These are phyloP conservation scores for Chaetomium olivaceum DNA, from an alignment of 2,329 filamentous ascomycete species.

Conservation along the genomic window DNA sequence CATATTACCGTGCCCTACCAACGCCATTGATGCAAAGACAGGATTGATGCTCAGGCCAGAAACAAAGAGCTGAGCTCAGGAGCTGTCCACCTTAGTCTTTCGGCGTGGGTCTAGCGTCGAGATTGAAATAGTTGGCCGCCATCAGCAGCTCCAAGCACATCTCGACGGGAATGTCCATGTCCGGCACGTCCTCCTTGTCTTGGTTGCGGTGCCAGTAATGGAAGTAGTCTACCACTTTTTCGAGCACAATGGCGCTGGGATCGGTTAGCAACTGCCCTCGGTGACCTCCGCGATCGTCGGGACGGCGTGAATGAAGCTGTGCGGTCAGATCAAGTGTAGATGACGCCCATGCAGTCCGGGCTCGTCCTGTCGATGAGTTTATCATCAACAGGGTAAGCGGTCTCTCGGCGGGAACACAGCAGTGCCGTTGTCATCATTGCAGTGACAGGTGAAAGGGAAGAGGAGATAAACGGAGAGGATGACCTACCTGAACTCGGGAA, in stretches of 20 bases:
- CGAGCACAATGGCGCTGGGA: constrained; percentile 67
- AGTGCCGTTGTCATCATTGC: constrained; percentile 41
- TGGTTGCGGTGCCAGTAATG: constrained; percentile 78
- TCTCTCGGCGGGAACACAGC: constrained; percentile 52
- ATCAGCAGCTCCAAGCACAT: constrained; percentile 75
- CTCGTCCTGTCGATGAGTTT: constrained; percentile 2
- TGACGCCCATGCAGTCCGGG: constrained; percentile 52
- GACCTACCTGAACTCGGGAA: constrained; percentile 73
- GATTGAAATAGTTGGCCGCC: constrained; percentile 76
- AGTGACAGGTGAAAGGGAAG: constrained; percentile 5
- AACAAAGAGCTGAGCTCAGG: background rate
- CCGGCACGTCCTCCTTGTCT: constrained; percentile 70
- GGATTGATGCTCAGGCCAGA: background rate
- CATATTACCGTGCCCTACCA: background rate
- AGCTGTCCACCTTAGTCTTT: background rate
- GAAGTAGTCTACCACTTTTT: constrained; percentile 81
- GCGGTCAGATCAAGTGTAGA: constrained; percentile 67
- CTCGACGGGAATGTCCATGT: constrained; percentile 79
- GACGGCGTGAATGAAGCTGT: background rate
- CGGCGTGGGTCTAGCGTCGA: constrained; percentile 42
- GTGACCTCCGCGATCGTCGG: background rate
- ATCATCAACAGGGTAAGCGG: constrained; percentile 33
- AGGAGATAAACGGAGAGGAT: background rate
- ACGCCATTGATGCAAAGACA: constrained; percentile 3
- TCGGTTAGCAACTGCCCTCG: constrained; percentile 26